Percentiles rank a stretch among this genome's conserved stretches.
phyloP scores from a whole-genome alignment of 345 rosid species.

The Syzygium oleosum region DNA sequence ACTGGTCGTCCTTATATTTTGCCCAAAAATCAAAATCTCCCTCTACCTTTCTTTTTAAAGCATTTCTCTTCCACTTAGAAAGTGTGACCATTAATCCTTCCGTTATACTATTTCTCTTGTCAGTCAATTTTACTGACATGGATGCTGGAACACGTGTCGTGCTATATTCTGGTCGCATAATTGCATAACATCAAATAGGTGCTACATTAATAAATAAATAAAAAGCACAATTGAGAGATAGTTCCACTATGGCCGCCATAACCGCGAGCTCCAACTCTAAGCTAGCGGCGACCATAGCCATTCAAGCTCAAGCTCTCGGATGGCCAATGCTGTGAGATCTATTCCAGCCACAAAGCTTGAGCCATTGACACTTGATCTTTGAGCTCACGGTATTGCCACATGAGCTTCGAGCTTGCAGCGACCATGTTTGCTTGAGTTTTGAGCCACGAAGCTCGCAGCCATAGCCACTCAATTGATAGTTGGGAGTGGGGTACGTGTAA shows the following conservation, averaged over 20 bases:
- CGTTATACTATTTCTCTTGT: background rate
- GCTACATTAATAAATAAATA: background rate
- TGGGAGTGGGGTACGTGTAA: fast-evolving
- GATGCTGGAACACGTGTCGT: background rate
- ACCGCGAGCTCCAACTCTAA: background rate
- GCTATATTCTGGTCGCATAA: background rate
- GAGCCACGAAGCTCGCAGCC: background rate
- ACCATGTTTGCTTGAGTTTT: background rate
- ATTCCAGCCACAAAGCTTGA: background rate
- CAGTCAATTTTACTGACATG: background rate
- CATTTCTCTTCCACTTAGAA: background rate
- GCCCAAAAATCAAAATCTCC: background rate
- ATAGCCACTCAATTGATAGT: background rate
- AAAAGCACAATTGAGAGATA: background rate
- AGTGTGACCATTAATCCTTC: background rate
- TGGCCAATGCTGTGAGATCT: background rate
- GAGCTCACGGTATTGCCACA: background rate
- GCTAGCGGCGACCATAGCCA: background rate
- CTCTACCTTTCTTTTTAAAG: background rate
- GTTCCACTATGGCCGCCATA: constrained; percentile 16
- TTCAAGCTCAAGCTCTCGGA: background rate
- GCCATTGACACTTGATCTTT: background rate
- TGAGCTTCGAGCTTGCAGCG: background rate
- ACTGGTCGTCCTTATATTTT: background rate
- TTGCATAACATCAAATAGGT: background rate